phyloP scores from a whole-genome alignment of 2,329 filamentous ascomycete species.

The Orbilia blumenaviensis region DNA sequence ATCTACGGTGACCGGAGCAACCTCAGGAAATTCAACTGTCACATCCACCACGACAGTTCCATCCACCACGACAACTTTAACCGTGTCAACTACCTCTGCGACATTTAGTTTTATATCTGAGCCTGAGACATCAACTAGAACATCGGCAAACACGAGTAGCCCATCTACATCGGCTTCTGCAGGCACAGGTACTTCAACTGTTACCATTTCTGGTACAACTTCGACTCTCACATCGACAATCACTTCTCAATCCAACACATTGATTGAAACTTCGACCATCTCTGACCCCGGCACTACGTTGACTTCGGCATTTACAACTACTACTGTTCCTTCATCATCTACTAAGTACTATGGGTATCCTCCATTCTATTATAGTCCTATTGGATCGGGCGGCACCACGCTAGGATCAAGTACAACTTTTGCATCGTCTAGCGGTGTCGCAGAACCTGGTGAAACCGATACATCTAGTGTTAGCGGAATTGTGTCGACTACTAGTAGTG shows the following conservation, averaged over 20 bases:
- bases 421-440: not conserved
- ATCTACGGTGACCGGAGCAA: not conserved
- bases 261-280: constrained; percentile 13
- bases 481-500: constrained; percentile 21
- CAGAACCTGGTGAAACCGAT: constrained; percentile 16
- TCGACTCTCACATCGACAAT: constrained; percentile 17
- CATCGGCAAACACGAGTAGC: constrained; percentile 8
- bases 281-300: constrained; percentile 18
- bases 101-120: not conserved
- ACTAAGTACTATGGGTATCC: constrained; percentile 33
- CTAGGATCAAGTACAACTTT: not conserved
- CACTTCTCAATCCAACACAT: constrained; percentile 20
- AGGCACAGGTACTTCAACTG: constrained; percentile 11
- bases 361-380: constrained; percentile 33
- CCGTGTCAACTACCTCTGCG: not conserved
- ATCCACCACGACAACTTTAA: not conserved
- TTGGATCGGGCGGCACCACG: not conserved
- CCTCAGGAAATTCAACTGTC: not conserved
- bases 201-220: constrained; percentile 10
- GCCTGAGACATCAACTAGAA: not conserved
- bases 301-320: constrained; percentile 30
- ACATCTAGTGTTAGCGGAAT: constrained; percentile 8
- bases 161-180: not conserved
- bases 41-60: not conserved
- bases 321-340: not conserved